Percentiles rank a stretch among this genome's conserved stretches.
These are phyloP conservation scores for Oryza glaberrima DNA, from an alignment of 176 grass and related monocot species.

Conservation along the genomic window DNA sequence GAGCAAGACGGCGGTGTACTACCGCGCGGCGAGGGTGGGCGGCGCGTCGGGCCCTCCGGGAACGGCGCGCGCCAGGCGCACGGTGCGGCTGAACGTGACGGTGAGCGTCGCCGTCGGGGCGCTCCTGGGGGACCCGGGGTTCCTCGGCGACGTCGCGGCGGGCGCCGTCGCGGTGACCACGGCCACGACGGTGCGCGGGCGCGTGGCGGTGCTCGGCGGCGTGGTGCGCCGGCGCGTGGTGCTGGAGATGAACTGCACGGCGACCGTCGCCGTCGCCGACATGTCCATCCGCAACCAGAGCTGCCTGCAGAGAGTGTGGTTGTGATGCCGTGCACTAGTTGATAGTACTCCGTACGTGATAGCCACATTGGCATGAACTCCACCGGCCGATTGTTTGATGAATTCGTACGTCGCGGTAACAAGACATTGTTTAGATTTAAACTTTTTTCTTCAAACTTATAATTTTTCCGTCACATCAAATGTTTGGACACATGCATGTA, in stretches of 20 bases:
- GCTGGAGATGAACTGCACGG: slow-evolving; percentile 73
- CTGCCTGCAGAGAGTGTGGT: slow-evolving; percentile 50
- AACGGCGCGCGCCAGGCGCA: slow-evolving; percentile 49
- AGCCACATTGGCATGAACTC: no score
- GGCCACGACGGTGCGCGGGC: slow-evolving; percentile 59
- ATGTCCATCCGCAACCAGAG: slow-evolving; percentile 57
- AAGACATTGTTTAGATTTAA: no score
- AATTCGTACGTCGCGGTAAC: no score
- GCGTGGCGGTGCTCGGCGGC: slow-evolving; percentile 54
- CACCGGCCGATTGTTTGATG: no score
- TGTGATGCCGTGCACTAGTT: not conserved
- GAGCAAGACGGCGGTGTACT: slow-evolving; percentile 65
- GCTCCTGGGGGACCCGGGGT: slow-evolving; percentile 38
- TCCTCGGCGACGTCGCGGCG: slow-evolving; percentile 41
- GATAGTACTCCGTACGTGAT: no score
- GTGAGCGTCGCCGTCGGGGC: slow-evolving; percentile 53
- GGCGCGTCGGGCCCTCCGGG: slow-evolving; percentile 48
- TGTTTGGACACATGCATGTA: no score
- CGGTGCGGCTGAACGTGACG: slow-evolving; percentile 60
- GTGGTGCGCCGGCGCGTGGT: slow-evolving; percentile 42
- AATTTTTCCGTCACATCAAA: no score
- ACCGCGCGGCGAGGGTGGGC: slow-evolving; percentile 50
- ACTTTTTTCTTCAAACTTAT: no score
- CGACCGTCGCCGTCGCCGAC: slow-evolving; percentile 35
- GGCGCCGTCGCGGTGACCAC: slow-evolving; percentile 53